Evolutionary conservation across 2,329 filamentous ascomycete genomes (phyloP), one percentile per base, ranked within the genome.

Genomic region (Penicillium sp.): DNA sequence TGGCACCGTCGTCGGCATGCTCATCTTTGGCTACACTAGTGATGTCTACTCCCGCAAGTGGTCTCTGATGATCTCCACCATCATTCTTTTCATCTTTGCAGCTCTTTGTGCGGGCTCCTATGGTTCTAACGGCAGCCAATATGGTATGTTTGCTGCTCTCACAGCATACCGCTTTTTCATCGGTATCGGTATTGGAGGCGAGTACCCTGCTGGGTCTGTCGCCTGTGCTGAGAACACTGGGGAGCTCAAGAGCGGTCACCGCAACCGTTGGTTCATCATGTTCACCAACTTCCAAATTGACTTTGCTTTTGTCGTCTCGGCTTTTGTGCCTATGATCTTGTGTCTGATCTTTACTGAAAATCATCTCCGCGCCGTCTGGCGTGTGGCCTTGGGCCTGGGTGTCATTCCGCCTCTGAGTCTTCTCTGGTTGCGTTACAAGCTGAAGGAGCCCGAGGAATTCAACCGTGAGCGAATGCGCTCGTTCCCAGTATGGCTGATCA

Each of bases 221-320:
- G 89, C 88, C 2, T 89, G 85, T 46, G 90, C 91, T 2, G 92
- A 97, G 72, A 88, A 87, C 4, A 92, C 88, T 0, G 89, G 90
- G 18, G 90, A 95, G 68, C 78, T 97, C 52, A 90, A 91, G 70
- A 71, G 75, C 13, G 92, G 92, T 9, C 87, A 88, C 13, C 81
- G 92, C n/a, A 93, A 97, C 68, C 81, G 88, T 32, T 96, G 91
- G 90, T 97, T 92, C 67, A 90, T 93, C 62, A 79, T 96, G 58
- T 95, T 94, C 71, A 96, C 90, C 40, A 95, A 95, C 71, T 84
- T 88, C 20, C 89, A 91, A 78, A 95, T 96, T 54, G 90, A 95
- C 67, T 83, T 85, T 46, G 91, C 90, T 1, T 96, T 95, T 59
- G 88, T 95, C 1, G 78, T 93, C 49, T 86, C 90, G 7, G 86